Evolutionary conservation across 805 yeast genomes (phyloP).

Genomic region (Wickerhamomyces chambardii): DNA sequence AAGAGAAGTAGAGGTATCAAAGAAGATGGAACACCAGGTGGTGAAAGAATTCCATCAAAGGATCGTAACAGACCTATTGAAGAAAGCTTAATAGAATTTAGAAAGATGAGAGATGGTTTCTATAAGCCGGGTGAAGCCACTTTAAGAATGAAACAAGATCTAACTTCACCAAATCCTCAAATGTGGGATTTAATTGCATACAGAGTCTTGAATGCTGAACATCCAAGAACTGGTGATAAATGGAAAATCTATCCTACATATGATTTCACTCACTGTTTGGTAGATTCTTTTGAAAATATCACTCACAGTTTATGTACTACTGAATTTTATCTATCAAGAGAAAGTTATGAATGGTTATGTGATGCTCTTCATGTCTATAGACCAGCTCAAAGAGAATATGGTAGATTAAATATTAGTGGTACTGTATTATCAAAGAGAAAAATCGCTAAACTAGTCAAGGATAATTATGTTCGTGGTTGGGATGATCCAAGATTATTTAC

Average conservation of each 20-base stretch:
- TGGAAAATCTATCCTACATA: slow-evolving; percentile 99
- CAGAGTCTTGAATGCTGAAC: slow-evolving; percentile 85
- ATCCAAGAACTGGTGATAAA: slow-evolving; percentile 93
- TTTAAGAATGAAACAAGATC: slow-evolving; percentile 93
- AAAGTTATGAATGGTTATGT: slow-evolving; percentile 97
- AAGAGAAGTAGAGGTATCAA: slow-evolving; percentile 84
- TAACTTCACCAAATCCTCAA: slow-evolving; percentile 87
- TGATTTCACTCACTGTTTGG: slow-evolving; percentile 98
- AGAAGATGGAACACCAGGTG: slow-evolving; percentile 90
- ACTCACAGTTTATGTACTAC: slow-evolving; percentile 95
- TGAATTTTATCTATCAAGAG: slow-evolving; percentile 86
- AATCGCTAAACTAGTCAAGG: slow-evolving; percentile 86
- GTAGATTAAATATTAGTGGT: slow-evolving; percentile 91
- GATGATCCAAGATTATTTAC: slow-evolving; percentile 97
- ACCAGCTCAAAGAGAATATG: slow-evolving; percentile 99
- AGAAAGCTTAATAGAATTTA: slow-evolving; percentile 70
- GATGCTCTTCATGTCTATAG: slow-evolving; percentile 91
- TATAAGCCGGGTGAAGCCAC: slow-evolving; percentile 90
- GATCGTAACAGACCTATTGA: slow-evolving; percentile 68
- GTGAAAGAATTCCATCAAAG: slow-evolving; percentile 77
- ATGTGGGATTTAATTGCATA: slow-evolving; percentile 99
- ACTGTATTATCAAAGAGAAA: slow-evolving; percentile 93
- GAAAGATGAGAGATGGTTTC: slow-evolving; percentile 86
- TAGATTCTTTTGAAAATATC: slow-evolving; percentile 94
- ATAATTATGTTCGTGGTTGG: slow-evolving; percentile 85